Conservation (phyloP, 257 asterid species). For the Solanum bulbocastanum region DNA sequence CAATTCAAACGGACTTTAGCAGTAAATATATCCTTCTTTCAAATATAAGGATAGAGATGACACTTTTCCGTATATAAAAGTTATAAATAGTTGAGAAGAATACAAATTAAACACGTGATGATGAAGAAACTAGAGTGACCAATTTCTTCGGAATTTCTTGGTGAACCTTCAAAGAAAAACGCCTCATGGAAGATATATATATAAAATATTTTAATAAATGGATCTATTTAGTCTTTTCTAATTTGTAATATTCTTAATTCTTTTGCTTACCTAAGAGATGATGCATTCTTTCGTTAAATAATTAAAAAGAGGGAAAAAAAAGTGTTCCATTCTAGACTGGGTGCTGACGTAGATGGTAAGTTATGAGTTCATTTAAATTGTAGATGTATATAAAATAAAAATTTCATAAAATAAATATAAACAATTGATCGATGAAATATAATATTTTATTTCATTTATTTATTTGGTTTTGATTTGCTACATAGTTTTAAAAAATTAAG, state of each 20-base stretch:
- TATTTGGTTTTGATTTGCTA: no score
- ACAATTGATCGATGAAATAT: no score
- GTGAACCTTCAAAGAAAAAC: neutral
- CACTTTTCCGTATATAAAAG: neutral
- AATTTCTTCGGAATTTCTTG: neutral
- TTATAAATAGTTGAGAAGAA: neutral
- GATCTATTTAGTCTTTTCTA: neutral
- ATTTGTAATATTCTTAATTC: neutral
- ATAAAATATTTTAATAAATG: neutral
- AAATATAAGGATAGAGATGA: no score
- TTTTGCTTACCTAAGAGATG: neutral
- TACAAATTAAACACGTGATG: neutral
- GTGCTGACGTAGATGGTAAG: neutral
- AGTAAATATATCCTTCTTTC: no score
- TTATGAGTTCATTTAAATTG: neutral
- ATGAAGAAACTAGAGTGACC: neutral
- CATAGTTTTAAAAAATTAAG: accelerated
- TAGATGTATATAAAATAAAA: neutral
- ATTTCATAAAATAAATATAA: neutral
- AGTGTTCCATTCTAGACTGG: neutral
- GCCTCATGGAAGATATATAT: neutral
- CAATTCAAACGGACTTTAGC: accelerated
- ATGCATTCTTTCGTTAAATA: neutral
- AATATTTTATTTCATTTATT: no score
- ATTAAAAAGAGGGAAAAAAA: neutral